These are phyloP conservation scores for Monosporozyma aerobia DNA, from an alignment of 805 yeast genomes.

Conservation along the genomic window DNA sequence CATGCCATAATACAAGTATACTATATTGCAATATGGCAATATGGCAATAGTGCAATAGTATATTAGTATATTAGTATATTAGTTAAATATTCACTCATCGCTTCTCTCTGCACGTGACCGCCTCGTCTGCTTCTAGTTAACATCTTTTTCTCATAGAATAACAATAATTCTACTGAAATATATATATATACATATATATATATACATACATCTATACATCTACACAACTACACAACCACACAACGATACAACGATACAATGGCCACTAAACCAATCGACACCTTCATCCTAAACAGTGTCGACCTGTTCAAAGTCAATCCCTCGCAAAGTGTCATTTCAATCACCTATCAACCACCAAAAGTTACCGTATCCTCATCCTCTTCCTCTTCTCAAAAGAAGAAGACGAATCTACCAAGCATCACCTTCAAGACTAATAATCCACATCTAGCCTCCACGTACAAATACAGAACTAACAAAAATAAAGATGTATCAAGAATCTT, in stretches of 20 bases:
- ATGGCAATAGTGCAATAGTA: too few species aligned
- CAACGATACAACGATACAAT: slow-evolving; percentile 1
- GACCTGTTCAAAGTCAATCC: slow-evolving; percentile 38
- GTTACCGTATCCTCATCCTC: background rate
- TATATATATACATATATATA: background rate
- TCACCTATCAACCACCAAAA: slow-evolving; percentile 32
- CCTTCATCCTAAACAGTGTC: slow-evolving; percentile 35
- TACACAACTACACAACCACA: background rate
- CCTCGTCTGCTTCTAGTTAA: too few species aligned
- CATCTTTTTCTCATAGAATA: too few species aligned
- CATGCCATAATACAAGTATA: too few species aligned
- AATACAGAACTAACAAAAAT: slow-evolving; percentile 46
- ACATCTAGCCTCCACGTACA: slow-evolving; percentile 50
- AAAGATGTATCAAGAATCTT: slow-evolving; percentile 70
- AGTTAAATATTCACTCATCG: too few species aligned
- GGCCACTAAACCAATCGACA: slow-evolving; percentile 31
- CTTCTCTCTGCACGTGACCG: too few species aligned
- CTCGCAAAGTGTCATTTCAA: slow-evolving; percentile 22
- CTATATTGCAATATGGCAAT: too few species aligned
- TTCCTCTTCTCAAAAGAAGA: too few species aligned
- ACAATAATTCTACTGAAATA: too few species aligned
- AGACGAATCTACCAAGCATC: slow-evolving; percentile 9
- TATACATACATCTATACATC: background rate
- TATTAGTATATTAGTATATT: too few species aligned
- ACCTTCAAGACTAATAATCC: slow-evolving; percentile 59